A percentile compares a stretch with the other conserved stretches of the same genome.
Evolutionary conservation across 2,329 filamentous ascomycete species (phyloP).

Genomic region (Dothideomycetes sp.): DNA sequence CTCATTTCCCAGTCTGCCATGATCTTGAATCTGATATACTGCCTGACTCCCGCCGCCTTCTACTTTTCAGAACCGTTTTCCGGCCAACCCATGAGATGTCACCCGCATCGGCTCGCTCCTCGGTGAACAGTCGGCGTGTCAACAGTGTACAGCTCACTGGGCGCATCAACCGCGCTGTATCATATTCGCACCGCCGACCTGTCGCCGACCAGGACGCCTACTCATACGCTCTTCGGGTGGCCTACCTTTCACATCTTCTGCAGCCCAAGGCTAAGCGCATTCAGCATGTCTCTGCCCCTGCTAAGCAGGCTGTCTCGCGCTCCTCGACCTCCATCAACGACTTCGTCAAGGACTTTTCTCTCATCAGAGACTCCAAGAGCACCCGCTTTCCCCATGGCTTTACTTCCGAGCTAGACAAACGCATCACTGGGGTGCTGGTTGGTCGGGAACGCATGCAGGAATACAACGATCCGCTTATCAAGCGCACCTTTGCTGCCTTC

Average conservation of each 20-base stretch:
- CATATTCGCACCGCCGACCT: conserved; percentile 24
- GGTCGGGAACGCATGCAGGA: conserved; percentile 77
- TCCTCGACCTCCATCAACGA: conserved; percentile 65
- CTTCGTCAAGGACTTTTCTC: conserved; percentile 76
- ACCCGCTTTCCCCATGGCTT: conserved; percentile 62
- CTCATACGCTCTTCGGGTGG: conserved; percentile 78
- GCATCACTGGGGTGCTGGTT: conserved; percentile 68
- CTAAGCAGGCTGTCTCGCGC: conserved; percentile 49
- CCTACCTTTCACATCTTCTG: conserved; percentile 85
- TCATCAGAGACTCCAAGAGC: conserved; percentile 56
- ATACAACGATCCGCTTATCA: conserved; percentile 81
- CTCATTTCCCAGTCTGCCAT: too few species aligned
- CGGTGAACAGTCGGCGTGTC: conserved; percentile 26
- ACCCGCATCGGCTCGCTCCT: conserved; percentile 18
- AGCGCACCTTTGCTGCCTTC: conserved; percentile 88
- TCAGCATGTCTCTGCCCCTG: conserved; percentile 61
- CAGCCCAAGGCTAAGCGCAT: conserved; percentile 83
- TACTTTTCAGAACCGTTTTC: too few species aligned
- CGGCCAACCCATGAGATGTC: conserved; percentile 13
- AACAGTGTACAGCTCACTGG: conserved; percentile 32
- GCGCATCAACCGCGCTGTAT: conserved; percentile 26
- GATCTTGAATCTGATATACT: not conserved
- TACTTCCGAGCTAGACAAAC: conserved; percentile 60
- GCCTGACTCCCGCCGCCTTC: too few species aligned
- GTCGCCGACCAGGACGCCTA: conserved; percentile 66